Conservation (phyloP, 2,329 filamentous ascomycete species). For the Aspergillus caelatus region DNA sequence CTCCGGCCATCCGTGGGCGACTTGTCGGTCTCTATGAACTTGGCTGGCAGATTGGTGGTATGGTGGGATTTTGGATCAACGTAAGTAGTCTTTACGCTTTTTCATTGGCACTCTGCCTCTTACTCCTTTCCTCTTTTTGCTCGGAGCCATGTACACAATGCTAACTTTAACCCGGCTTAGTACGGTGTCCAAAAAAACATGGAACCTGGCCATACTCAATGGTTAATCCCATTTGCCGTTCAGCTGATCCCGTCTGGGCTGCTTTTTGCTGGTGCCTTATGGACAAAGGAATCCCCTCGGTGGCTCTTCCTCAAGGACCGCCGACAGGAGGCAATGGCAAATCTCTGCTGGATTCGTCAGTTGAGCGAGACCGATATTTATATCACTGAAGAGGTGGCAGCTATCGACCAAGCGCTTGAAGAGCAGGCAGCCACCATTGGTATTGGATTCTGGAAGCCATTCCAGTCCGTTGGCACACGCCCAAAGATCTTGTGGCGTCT, state of each 20-base stretch:
- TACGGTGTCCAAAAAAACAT: constrained; percentile 54
- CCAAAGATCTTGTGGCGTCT: constrained; percentile 70
- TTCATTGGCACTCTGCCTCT: background rate
- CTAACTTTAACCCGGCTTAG: constrained; percentile 23
- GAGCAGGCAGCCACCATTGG: constrained; percentile 64
- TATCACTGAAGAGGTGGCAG: constrained; percentile 71
- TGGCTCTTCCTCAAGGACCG: constrained; percentile 70
- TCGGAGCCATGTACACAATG: background rate
- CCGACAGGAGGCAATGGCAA: constrained; percentile 64
- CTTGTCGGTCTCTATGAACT: constrained; percentile 58
- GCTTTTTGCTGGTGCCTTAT: constrained; percentile 57
- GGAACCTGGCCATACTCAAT: constrained; percentile 31
- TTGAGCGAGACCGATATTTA: constrained; percentile 55
- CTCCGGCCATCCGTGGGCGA: constrained; percentile 57
- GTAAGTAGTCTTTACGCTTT: constrained; percentile 24
- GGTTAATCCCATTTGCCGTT: constrained; percentile 38
- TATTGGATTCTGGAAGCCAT: constrained; percentile 73
- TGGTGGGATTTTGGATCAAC: constrained; percentile 51
- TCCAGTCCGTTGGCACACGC: constrained; percentile 57
- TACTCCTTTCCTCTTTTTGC: too few species aligned
- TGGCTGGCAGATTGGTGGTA: constrained; percentile 53
- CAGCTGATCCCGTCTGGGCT: constrained; percentile 38
- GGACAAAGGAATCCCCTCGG: constrained; percentile 65
- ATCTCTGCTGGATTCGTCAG: constrained; percentile 52
- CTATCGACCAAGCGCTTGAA: constrained; percentile 70